A percentile compares a stretch with the other conserved stretches of the same genome.
Conservation (phyloP, 805 yeast genomes). For the Ogataea saltuana region DNA sequence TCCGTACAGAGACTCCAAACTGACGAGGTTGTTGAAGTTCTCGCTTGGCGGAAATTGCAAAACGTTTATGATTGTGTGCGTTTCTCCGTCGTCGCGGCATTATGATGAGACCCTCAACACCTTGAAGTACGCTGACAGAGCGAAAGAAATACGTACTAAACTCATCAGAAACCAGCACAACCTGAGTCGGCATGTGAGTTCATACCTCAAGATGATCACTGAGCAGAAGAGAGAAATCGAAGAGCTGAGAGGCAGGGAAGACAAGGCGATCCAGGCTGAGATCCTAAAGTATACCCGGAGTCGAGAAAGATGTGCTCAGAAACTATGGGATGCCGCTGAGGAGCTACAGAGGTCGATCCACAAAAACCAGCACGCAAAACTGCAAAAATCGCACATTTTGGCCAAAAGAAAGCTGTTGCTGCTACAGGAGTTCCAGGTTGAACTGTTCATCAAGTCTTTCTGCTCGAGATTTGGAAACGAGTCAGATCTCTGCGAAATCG, state of each 20-base stretch:
- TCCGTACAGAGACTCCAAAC: slow-evolving; percentile 88
- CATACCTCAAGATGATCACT: slow-evolving; percentile 79
- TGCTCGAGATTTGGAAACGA: slow-evolving; percentile 31
- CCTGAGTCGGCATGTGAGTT: slow-evolving; percentile 79
- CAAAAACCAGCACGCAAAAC: slow-evolving; percentile 45
- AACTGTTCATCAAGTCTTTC: slow-evolving; percentile 39
- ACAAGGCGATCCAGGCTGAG: slow-evolving; percentile 40
- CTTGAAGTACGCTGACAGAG: slow-evolving; percentile 86
- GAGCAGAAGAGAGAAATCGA: slow-evolving; percentile 77
- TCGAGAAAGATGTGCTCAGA: slow-evolving; percentile 41
- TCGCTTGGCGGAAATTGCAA: slow-evolving; percentile 93
- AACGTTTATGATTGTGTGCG: slow-evolving; percentile 94
- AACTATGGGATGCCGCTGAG: slow-evolving; percentile 44
- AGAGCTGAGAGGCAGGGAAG: slow-evolving; percentile 59
- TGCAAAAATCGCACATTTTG: slow-evolving; percentile 43
- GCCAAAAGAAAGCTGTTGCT: slow-evolving; percentile 45
- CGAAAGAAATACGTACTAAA: slow-evolving; percentile 86
- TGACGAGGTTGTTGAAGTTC: slow-evolving; percentile 82
- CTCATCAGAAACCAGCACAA: slow-evolving; percentile 70
- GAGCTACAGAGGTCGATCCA: slow-evolving; percentile 42
- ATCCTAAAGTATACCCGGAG: slow-evolving; percentile 37
- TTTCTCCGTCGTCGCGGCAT: slow-evolving; percentile 82
- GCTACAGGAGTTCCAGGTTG: slow-evolving; percentile 26
- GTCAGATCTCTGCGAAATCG: slow-evolving; percentile 16
- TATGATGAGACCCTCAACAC: slow-evolving; percentile 94